Evolutionary conservation across 2,329 filamentous ascomycete species (phyloP), one percentile per base, ranked within the genome.

Genomic region (Monosporascus ibericus): DNA sequence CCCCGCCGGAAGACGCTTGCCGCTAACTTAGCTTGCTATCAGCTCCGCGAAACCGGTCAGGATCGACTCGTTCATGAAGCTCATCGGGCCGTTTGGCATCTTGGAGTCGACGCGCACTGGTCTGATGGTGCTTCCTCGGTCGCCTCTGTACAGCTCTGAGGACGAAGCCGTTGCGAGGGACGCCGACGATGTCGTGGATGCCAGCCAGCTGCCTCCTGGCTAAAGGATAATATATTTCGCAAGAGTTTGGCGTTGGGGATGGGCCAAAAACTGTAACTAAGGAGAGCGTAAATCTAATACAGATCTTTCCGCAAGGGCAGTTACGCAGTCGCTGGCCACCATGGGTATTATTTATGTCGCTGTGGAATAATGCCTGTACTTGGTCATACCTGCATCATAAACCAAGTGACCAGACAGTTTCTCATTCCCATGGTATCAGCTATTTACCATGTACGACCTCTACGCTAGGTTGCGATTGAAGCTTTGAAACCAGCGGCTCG

Each of bases 41-140:
- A 91, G 87, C 7, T 96, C 91, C 50, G 94, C 94, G 55, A 99
- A 99, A 74, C 92, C 90, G 37, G 83, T 79, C 56, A 87, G 94
- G 72, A 96, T 99, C 67, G 91, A 99, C 73, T 95, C 91, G 2
- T 99, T 96, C 78, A 87, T 99, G 75, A 99, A 97, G 76, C 81
- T 99, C 57, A 86, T 99, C 66, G 80, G 84, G 52, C 92, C 92
- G 14, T 99, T 97, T 69, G 94, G 94, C 67, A 96, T 99, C 62
- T 81, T 99, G 49, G 94, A 99, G 75, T 96, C 92, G 48, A 91
- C 92, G 49, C 85, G 94, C 56, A 97, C 94, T 53, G 94, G 94
- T 70, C 80, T 99, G 54, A 99, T 97, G 92, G 94, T 94, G 47
- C 79, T 99, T 60, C 94, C 94, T 53, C 87, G 94, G 60, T 96